These are phyloP conservation scores for Nissolia schottii DNA, from an alignment of 306 rosid genomes.

Conservation along the genomic window DNA sequence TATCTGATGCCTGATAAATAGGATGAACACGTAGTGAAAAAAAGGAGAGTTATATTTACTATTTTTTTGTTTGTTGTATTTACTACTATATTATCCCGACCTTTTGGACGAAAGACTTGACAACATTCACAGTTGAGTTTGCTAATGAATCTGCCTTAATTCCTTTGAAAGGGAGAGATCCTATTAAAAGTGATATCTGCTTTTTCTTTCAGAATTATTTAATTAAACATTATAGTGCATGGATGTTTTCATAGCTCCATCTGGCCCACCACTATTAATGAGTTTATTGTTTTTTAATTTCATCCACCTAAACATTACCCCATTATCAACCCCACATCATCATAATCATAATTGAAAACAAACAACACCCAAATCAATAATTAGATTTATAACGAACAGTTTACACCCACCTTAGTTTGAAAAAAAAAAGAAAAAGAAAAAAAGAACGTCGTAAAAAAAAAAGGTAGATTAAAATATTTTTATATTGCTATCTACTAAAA, in stretches of 20 bases:
- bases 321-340: conserved; percentile 22
- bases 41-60: background rate
- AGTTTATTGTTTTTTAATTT: conserved; percentile 5
- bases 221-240: background rate
- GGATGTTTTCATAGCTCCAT: conserved; percentile 13
- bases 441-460: no score
- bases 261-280: conserved; percentile 15
- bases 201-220: conserved; percentile 9
- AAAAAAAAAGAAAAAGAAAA: background rate
- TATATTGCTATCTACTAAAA: no score
- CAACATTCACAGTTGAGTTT: background rate
- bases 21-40: no score
- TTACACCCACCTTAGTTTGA: background rate
- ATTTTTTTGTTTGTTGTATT: no score
- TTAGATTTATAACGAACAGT: background rate
- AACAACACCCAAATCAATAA: background rate
- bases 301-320: conserved; percentile 26
- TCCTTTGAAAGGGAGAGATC: conserved; percentile 25
- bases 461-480: no score
- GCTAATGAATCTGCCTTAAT: conserved; percentile 23
- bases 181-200: conserved; percentile 28
- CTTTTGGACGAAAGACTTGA: background rate
- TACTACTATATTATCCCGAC: background rate
- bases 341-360: conserved; percentile 19
- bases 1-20: no score